Conservation (phyloP, 2,329 filamentous ascomycete species). For the Colletotrichum falcatum region DNA sequence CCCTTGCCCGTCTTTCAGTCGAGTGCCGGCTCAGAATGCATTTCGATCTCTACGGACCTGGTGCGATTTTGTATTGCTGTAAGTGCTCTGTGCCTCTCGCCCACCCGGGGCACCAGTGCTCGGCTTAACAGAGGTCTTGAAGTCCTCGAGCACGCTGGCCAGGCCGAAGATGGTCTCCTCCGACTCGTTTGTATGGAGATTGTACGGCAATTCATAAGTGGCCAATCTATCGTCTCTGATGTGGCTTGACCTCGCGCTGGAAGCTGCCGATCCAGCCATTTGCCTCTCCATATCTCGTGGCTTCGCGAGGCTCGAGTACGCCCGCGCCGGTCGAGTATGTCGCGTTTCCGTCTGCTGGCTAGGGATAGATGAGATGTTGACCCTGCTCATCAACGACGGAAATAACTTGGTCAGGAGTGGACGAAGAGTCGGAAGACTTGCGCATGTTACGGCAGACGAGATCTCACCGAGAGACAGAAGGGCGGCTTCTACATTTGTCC, state of each 20-base stretch:
- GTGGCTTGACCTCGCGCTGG: conserved; percentile 23
- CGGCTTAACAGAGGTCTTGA: conserved; percentile 15
- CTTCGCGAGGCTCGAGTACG: conserved; percentile 19
- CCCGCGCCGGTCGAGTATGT: conserved; percentile 8
- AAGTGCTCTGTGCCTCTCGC: conserved; percentile 3
- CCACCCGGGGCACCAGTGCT: conserved; percentile 5
- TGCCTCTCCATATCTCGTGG: conserved; percentile 25
- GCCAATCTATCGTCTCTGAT: conserved; percentile 14
- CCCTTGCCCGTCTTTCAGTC: neutral
- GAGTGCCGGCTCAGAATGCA: neutral
- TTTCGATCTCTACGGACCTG: neutral
- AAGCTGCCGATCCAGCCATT: conserved; percentile 3
- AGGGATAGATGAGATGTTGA: conserved; percentile 32
- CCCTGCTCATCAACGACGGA: conserved; percentile 27
- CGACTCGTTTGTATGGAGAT: conserved; percentile 24
- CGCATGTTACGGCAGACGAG: conserved; percentile 43
- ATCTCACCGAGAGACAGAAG: conserved; percentile 45
- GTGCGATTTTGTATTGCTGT: neutral
- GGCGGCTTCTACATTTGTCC: conserved; percentile 44
- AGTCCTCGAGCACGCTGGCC: conserved; percentile 29
- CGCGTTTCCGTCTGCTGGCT: conserved; percentile 28
- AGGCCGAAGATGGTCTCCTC: conserved; percentile 29
- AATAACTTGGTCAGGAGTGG: conserved; percentile 42
- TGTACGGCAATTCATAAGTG: conserved; percentile 8
- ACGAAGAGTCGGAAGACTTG: conserved; percentile 44